Evolutionary conservation across 73 alveolate genomes (phyloP).

Genomic region (Stentor coeruleus): DNA sequence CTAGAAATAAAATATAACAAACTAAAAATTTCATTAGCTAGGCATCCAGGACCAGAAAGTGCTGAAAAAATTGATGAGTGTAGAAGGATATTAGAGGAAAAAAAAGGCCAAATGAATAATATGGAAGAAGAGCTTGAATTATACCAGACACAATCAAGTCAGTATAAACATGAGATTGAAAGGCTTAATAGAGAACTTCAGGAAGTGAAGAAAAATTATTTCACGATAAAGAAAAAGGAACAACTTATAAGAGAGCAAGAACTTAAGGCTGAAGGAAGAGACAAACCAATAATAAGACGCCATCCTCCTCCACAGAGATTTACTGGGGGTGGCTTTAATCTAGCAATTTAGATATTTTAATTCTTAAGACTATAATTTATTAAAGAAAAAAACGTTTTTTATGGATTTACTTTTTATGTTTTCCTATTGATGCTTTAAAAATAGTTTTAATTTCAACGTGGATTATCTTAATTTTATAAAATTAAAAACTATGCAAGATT

Average conservation of each 20-base stretch:
- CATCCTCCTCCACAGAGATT: slow-evolving; percentile 76
- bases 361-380: neutral
- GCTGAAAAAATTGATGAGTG: slow-evolving; percentile 79
- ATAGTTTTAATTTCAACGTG: too few relatives aligned
- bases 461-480: too few relatives aligned
- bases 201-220: slow-evolving; percentile 76
- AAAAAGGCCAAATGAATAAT: slow-evolving; percentile 86
- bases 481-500: too few relatives aligned
- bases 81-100: slow-evolving; percentile 77
- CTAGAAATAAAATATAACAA: slow-evolving; percentile 79
- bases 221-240: slow-evolving; percentile 80
- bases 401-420: too few relatives aligned
- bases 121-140: slow-evolving; percentile 89
- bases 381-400: neutral
- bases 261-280: slow-evolving; percentile 47
- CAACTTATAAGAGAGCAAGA: slow-evolving; percentile 64
- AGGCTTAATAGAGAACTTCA: slow-evolving; percentile 87
- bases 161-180: slow-evolving; percentile 89
- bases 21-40: slow-evolving; percentile 74
- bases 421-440: too few relatives aligned
- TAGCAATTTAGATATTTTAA: slow-evolving; percentile 37
- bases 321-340: slow-evolving; percentile 87
- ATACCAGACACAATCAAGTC: slow-evolving; percentile 87
- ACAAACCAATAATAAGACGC: slow-evolving; percentile 39
- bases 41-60: slow-evolving; percentile 93